Evolutionary conservation across 768 basidiomycete genomes (phyloP).

Genomic region (Lentinus brumalis): DNA sequence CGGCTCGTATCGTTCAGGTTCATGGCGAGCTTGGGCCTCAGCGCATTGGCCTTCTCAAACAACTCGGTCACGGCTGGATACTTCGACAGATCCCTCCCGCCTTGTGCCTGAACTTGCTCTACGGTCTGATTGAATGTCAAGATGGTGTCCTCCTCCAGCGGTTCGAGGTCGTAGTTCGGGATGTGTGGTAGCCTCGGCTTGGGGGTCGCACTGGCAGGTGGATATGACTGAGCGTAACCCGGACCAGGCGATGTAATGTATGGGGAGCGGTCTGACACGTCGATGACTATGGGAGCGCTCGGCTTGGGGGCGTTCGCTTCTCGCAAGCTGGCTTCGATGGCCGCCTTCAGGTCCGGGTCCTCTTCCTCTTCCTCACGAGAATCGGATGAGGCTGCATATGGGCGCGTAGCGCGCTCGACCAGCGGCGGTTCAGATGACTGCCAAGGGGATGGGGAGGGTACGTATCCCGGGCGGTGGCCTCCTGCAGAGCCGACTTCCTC

Average conservation of each 20-base stretch:
- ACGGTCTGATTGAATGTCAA: conserved; percentile 90
- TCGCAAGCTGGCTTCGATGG: conserved; percentile 93
- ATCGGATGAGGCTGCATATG: conserved; percentile 31
- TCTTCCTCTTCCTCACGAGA: conserved; percentile 65
- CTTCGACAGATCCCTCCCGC: conserved; percentile 73
- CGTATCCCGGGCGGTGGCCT: conserved; percentile 64
- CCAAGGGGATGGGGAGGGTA: conserved; percentile 66
- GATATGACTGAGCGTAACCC: conserved; percentile 49
- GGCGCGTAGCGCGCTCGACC: conserved; percentile 57
- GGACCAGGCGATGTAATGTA: conserved; percentile 25
- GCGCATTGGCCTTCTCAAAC: conserved; percentile 76
- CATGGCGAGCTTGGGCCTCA: conserved; percentile 81
- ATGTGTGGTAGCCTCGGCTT: conserved; percentile 53
- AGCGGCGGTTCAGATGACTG: conserved; percentile 68
- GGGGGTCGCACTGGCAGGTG: conserved; percentile 39
- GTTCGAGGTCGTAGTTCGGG: conserved; percentile 79
- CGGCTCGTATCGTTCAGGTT: conserved; percentile 82
- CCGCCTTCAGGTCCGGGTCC: conserved; percentile 88
- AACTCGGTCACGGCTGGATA: conserved; percentile 86
- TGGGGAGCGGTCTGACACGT: conserved; percentile 44
- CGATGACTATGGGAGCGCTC: conserved; percentile 70
- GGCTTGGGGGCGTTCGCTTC: conserved; percentile 79
- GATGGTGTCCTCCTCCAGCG: conserved; percentile 82
- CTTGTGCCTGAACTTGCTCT: conserved; percentile 78
- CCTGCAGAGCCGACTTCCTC: conserved; percentile 65